A percentile compares a stretch with the other conserved stretches of the same genome.
Evolutionary conservation across 176 grass and related monocot genomes (phyloP).

Genomic region (Bonia amplexicaulis): DNA sequence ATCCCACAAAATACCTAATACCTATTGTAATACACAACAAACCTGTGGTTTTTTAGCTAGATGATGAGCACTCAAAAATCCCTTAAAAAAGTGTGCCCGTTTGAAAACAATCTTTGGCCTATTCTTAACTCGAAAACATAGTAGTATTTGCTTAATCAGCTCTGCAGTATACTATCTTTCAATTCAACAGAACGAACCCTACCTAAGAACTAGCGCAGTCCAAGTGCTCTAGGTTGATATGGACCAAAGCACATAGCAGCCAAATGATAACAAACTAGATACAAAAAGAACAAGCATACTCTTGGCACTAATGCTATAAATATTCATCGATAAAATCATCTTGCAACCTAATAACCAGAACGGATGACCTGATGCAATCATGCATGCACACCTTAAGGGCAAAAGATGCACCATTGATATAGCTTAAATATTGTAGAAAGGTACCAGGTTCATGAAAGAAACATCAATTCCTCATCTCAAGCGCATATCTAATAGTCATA

Average conservation of each 20-base stretch:
- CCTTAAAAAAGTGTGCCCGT: not conserved
- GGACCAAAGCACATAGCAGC: not conserved
- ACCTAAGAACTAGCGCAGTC: not conserved
- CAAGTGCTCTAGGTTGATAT: not conserved
- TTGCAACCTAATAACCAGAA: not conserved
- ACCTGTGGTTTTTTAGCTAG: not conserved
- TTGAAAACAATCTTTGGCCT: not conserved
- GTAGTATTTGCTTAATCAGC: not conserved
- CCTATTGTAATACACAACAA: not conserved
- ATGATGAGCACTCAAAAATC: not conserved
- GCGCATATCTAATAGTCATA: constrained; percentile 14
- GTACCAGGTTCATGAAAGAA: constrained; percentile 34
- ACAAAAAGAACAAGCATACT: not conserved
- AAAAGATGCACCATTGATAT: constrained; percentile 9
- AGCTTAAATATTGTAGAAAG: constrained; percentile 7
- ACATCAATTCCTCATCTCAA: constrained; percentile 30
- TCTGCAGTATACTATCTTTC: not conserved
- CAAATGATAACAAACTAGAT: not conserved
- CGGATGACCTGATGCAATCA: constrained; percentile 15
- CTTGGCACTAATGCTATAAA: not conserved
- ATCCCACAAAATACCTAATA: constrained; percentile 13
- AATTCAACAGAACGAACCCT: not conserved
- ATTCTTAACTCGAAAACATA: not conserved
- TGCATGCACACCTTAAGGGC: not conserved
- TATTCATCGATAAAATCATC: not conserved